These are phyloP conservation scores for Trametes elegans DNA, from an alignment of 768 basidiomycete species.

Conservation along the genomic window DNA sequence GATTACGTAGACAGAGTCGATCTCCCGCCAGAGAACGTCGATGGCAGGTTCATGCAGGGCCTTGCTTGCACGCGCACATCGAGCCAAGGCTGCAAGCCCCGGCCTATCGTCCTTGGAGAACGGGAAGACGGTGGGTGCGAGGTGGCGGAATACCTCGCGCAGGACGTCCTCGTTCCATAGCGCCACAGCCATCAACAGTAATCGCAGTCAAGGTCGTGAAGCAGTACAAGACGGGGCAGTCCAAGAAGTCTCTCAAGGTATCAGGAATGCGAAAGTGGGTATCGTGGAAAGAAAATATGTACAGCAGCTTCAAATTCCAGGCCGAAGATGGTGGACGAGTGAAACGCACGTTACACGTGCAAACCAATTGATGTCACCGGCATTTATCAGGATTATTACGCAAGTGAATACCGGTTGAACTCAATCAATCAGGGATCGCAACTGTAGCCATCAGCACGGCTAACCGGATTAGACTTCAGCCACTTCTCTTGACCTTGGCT, in stretches of 20 bases:
- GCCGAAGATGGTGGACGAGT: neutral
- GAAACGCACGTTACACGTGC: too few species aligned
- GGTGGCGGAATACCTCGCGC: conserved; percentile 2
- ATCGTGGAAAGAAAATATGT: too few species aligned
- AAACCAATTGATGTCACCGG: too few species aligned
- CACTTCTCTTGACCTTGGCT: too few species aligned
- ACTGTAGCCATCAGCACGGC: too few species aligned
- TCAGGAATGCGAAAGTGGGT: too few species aligned
- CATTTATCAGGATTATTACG: too few species aligned
- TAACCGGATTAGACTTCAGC: too few species aligned
- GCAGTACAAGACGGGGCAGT: neutral
- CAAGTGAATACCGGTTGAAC: too few species aligned
- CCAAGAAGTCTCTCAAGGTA: neutral
- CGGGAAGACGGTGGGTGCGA: neutral
- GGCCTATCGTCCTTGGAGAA: neutral
- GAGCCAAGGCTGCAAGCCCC: neutral
- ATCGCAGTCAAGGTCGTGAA: too few species aligned
- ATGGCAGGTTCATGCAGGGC: neutral
- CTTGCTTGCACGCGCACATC: neutral
- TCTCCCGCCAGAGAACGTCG: neutral
- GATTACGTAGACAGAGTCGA: neutral
- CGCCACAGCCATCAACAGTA: too few species aligned
- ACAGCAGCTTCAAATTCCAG: neutral
- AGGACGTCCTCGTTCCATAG: conserved; percentile 10
- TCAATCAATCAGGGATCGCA: too few species aligned